These are phyloP conservation scores for Favolaschia claudopus DNA, from an alignment of 768 basidiomycete species.

Conservation along the genomic window DNA sequence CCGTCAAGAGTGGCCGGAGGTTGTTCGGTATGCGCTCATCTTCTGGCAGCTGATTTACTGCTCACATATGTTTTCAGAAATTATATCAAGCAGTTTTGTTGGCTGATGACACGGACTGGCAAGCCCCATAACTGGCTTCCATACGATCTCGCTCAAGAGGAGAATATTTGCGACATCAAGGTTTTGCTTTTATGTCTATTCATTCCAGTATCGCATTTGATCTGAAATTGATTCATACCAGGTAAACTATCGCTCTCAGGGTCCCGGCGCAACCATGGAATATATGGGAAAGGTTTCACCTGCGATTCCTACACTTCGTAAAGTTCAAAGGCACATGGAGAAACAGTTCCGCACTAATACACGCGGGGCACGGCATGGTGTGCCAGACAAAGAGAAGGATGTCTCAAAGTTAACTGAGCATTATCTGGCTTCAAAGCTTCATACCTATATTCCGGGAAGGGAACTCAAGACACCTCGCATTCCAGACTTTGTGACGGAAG, in stretches of 20 bases:
- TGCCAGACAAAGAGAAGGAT: slow-evolving; percentile 23
- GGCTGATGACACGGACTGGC: neutral
- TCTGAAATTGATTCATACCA: no score
- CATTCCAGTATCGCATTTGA: no score
- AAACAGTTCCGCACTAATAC: no score
- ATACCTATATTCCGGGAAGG: neutral
- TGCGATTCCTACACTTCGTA: no score
- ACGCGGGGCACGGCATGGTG: no score
- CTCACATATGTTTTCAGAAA: neutral
- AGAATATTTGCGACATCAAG: no score
- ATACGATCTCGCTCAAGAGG: no score
- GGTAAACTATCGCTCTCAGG: no score
- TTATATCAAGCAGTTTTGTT: neutral
- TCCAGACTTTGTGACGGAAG: neutral
- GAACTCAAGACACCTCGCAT: neutral
- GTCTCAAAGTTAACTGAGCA: slow-evolving; percentile 10
- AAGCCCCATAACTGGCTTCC: neutral
- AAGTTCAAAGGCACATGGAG: no score
- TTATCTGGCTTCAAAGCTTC: slow-evolving; percentile 9
- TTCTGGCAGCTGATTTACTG: neutral
- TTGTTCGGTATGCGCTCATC: neutral
- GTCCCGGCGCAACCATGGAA: no score
- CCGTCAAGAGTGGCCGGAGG: slow-evolving; percentile 17
- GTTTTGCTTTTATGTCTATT: no score
- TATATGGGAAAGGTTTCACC: no score